Base-by-base conservation (phyloP, 2,329 filamentous ascomycete genomes). In the Knoxdaviesia capensis region DNA sequence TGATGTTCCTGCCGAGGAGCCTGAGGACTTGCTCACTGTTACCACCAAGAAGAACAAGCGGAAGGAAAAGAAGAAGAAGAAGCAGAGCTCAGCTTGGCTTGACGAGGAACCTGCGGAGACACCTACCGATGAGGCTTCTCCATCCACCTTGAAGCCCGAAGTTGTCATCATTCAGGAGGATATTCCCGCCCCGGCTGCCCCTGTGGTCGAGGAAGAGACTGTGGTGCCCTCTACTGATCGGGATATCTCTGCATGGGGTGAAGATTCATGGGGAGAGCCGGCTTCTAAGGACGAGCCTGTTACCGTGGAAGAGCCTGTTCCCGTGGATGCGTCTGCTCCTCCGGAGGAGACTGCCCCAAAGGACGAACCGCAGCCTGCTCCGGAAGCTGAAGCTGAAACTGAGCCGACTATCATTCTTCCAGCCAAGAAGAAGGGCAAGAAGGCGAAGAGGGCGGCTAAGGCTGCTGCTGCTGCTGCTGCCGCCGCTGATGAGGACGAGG, bases 261-360 rank as follows among this genome's bases (percentile, higher is more conserved):
- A 20, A 20, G 20, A 20, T 20, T 20, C 20, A 20, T 20, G 20
- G 20, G 3, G 20, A 20, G 20, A 20, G 20, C 20, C 20, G 20
- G 20, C 20, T 20, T 20, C 20, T 20, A 20, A 20, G 20, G 20
- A 20, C 20, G 20, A 20, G 20, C 2, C 20, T 20, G 20, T 20
- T 20, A 20, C 20, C 3, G 20, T 20, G 20, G 20, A 20, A 20
- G 20, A 20, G 20, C 20, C 20, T 20, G 20, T 20, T 20, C 20
- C 20, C 20, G 20, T 20, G 20, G 20, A 20, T 20, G 20, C 2
- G 20, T 20, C 20, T 20, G 20, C 20, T 20, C 20, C 20, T 20
- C 2, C 34, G 9, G 11, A 11, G 11, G 34, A 35, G 54, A 31
- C 61, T 62, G 43, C 62, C 58, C 45, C 61, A 59, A 37, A 63